phyloP scores from a whole-genome alignment of 106 monocot species.

The Triglochin maritima region DNA sequence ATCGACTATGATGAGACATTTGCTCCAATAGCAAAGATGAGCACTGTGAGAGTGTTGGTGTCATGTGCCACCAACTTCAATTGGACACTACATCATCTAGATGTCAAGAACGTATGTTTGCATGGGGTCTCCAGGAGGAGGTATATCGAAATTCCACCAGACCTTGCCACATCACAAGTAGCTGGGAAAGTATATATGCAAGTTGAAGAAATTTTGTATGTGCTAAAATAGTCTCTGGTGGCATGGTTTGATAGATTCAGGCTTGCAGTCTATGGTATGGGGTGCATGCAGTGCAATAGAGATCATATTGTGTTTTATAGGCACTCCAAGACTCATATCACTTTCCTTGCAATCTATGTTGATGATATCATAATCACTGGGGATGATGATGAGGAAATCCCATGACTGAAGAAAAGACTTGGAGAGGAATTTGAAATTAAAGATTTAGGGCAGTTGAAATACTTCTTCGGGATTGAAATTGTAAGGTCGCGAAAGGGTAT shows the following conservation, averaged over 20 bases:
- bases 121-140: neutral
- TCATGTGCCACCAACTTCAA: too few species aligned
- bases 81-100: too few species aligned
- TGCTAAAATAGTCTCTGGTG: neutral
- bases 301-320: neutral
- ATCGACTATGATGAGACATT: too few species aligned
- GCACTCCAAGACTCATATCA: too few species aligned
- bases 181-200: neutral
- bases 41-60: too few species aligned
- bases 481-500: neutral
- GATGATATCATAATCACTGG: neutral
- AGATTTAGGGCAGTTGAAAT: neutral
- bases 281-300: neutral
- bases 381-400: neutral
- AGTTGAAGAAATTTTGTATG: neutral
- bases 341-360: neutral
- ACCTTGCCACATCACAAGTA: neutral
- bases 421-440: neutral
- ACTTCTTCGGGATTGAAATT: neutral
- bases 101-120: neutral
- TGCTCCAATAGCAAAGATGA: too few species aligned
- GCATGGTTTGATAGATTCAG: neutral
- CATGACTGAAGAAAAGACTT: too few species aligned
- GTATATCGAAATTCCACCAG: neutral
- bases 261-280: neutral